Conservation (phyloP, 2,329 filamentous ascomycete genomes). For the Hymenoscyphus linearis region DNA sequence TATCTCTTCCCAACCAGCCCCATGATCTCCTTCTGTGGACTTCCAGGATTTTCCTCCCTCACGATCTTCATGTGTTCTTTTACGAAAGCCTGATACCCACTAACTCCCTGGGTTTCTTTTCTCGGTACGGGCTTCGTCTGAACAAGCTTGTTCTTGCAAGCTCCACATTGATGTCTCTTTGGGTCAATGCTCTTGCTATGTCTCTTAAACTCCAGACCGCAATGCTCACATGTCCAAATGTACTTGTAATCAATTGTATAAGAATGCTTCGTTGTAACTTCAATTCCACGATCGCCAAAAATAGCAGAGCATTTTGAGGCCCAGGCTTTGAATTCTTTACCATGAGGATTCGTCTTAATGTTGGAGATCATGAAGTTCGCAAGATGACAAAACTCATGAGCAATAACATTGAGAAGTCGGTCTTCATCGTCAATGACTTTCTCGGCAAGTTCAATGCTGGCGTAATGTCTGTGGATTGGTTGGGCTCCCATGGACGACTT, state of each 20-base stretch:
- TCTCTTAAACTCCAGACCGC: constrained; percentile 68
- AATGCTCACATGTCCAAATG: constrained; percentile 71
- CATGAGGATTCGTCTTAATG: constrained; percentile 72
- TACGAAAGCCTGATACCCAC: constrained; percentile 54
- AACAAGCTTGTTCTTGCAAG: constrained; percentile 63
- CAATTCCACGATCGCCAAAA: constrained; percentile 59
- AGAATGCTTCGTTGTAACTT: constrained; percentile 83
- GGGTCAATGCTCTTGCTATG: constrained; percentile 84
- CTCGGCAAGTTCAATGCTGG: constrained; percentile 79
- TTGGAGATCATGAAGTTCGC: constrained; percentile 84
- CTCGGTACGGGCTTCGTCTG: constrained; percentile 78
- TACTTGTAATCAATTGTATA: constrained; percentile 94
- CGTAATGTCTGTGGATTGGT: constrained; percentile 49
- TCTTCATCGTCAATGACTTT: constrained; percentile 78
- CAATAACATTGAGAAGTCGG: constrained; percentile 81
- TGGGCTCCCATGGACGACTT: constrained; percentile 23
- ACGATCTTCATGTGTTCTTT: constrained; percentile 63
- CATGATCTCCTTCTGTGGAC: constrained; percentile 65
- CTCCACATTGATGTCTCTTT: constrained; percentile 64
- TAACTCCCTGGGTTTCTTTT: constrained; percentile 31
- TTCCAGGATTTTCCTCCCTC: constrained; percentile 46
- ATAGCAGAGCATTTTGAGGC: constrained; percentile 47
- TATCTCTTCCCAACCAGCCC: constrained; percentile 59
- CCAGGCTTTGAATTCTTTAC: constrained; percentile 78
- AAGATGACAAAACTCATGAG: constrained; percentile 94